These are phyloP conservation scores for Termitomyces sp. DNA, from an alignment of 768 basidiomycete genomes.

Conservation along the genomic window DNA sequence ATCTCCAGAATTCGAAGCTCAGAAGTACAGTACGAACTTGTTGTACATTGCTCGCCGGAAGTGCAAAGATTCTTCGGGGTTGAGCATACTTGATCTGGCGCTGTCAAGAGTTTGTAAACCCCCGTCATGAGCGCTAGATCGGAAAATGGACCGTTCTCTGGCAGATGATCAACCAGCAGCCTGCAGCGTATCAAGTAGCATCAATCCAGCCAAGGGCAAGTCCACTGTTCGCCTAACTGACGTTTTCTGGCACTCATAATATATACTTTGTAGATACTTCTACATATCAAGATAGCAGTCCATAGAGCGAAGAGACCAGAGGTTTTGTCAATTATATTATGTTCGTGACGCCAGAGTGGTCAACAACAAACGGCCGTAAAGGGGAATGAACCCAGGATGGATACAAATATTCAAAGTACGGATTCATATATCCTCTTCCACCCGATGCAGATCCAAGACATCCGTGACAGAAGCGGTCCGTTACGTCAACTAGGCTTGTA, in stretches of 20 bases:
- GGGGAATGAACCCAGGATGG: too few species aligned
- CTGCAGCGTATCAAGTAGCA: neutral
- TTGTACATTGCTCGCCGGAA: neutral
- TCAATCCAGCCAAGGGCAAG: neutral
- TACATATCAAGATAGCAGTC: neutral
- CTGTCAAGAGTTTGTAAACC: neutral
- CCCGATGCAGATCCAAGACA: too few species aligned
- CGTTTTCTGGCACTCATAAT: neutral
- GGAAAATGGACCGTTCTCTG: neutral
- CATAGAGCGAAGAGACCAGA: too few species aligned
- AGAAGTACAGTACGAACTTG: neutral
- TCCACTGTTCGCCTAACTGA: neutral
- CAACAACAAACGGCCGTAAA: neutral
- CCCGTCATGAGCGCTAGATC: neutral
- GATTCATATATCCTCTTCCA: neutral
- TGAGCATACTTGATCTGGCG: neutral
- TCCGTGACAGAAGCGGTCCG: neutral
- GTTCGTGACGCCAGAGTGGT: neutral
- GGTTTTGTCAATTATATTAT: neutral
- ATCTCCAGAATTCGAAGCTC: neutral
- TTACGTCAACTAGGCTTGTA: neutral
- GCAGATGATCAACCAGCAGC: neutral
- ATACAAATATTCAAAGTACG: neutral
- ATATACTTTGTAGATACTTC: neutral
- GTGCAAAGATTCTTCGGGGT: neutral